These are phyloP conservation scores for Lagenidium sp. DNA, from an alignment of 352 stramenopile genomes.

Conservation along the genomic window DNA sequence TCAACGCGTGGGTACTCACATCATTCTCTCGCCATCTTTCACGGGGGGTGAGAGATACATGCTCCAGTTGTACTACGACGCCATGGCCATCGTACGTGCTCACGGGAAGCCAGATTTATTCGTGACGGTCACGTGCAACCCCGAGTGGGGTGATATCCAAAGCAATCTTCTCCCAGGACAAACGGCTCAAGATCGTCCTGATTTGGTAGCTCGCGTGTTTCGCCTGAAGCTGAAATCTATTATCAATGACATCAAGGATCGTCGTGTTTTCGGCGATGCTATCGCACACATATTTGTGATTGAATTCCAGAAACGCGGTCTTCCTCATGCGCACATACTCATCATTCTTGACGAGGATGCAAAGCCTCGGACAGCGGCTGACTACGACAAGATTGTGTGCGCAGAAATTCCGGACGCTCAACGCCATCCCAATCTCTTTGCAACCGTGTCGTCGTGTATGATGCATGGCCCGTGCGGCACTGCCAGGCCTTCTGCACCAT, in stretches of 20 bases:
- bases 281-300: slow-evolving; percentile 22
- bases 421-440: slow-evolving; percentile 1
- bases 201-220: slow-evolving; percentile 17
- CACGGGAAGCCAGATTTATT: slow-evolving; percentile 27
- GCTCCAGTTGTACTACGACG: slow-evolving; percentile 17
- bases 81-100: slow-evolving; percentile 22
- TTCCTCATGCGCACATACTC: slow-evolving; percentile 37
- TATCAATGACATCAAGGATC: slow-evolving; percentile 17
- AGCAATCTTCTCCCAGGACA: slow-evolving; percentile 2
- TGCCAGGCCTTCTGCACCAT: background rate
- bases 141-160: slow-evolving; percentile 26
- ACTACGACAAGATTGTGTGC: slow-evolving; percentile 13
- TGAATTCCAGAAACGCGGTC: slow-evolving; percentile 38
- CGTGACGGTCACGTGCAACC: slow-evolving; percentile 43
- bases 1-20: background rate
- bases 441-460: slow-evolving; percentile 1
- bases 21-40: background rate
- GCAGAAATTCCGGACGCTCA: slow-evolving; percentile 11
- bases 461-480: slow-evolving; percentile 3
- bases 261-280: slow-evolving; percentile 1
- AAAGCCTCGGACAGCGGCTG: slow-evolving; percentile 3
- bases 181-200: slow-evolving; percentile 8
- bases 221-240: slow-evolving; percentile 12
- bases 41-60: slow-evolving; percentile 5
- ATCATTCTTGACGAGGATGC: slow-evolving; percentile 25